phyloP scores from a whole-genome alignment of 257 asterid species.

The Lithospermum erythrorhizon region DNA sequence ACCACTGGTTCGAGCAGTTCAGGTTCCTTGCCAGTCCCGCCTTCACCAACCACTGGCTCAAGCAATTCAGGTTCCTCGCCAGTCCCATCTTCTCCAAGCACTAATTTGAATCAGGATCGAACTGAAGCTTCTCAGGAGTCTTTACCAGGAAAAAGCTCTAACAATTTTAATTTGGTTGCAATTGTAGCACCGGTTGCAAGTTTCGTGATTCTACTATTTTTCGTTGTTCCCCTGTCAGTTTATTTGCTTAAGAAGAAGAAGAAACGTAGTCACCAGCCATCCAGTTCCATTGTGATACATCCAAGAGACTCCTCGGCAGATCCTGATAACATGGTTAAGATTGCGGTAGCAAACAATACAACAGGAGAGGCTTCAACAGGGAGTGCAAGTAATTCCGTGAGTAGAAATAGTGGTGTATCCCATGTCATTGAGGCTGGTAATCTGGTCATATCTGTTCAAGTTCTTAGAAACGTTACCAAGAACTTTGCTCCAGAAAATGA shows the following conservation, averaged over 20 bases:
- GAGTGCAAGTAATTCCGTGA: slow-evolving; percentile 43
- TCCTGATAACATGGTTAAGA: slow-evolving; percentile 42
- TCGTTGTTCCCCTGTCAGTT: slow-evolving; percentile 37
- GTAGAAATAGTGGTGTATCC: slow-evolving; percentile 39
- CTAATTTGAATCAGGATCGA: slow-evolving; percentile 12
- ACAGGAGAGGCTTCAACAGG: slow-evolving; percentile 30
- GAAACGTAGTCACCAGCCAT: slow-evolving; percentile 16
- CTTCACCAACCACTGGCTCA: slow-evolving; percentile 1
- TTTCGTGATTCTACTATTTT: slow-evolving; percentile 32
- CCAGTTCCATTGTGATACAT: slow-evolving; percentile 61
- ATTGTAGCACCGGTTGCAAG: slow-evolving; percentile 45
- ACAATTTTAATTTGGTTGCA: slow-evolving; percentile 26
- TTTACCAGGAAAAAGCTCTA: slow-evolving; percentile 18
- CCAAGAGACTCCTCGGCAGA: slow-evolving; percentile 62
- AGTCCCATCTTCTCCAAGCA: slow-evolving; percentile 15
- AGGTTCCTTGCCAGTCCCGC: slow-evolving; percentile 8
- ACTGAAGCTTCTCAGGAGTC: slow-evolving; percentile 14
- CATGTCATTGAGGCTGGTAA: slow-evolving; percentile 66
- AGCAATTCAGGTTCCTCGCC: background rate
- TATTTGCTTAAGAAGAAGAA: slow-evolving; percentile 44
- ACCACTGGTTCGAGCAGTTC: background rate
- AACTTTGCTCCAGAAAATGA: slow-evolving; percentile 73
- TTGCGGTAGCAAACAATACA: slow-evolving; percentile 39
- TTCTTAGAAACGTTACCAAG: slow-evolving; percentile 63
- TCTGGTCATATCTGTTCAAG: slow-evolving; percentile 65